phyloP scores from a whole-genome alignment of 108 stramenopile genomes.

The Aurantiochytrium sp. region DNA sequence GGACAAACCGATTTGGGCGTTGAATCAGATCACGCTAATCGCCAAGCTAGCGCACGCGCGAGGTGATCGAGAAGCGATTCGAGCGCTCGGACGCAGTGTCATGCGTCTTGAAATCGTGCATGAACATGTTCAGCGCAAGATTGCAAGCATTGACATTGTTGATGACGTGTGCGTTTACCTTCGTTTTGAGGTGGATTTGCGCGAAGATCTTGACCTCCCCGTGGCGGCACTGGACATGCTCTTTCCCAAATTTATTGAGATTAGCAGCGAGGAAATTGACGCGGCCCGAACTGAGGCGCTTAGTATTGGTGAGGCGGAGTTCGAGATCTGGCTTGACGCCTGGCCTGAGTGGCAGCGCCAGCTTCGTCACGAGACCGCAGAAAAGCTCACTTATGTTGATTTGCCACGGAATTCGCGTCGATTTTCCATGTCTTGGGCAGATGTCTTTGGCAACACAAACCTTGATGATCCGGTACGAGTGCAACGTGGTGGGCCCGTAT shows the following conservation, averaged over 20 bases:
- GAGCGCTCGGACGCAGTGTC: neutral
- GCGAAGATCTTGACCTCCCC: neutral
- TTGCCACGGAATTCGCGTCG: neutral
- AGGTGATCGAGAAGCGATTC: neutral
- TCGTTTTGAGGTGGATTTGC: neutral
- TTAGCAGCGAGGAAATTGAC: neutral
- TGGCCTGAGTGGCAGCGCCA: constrained; percentile 10
- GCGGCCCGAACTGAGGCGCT: neutral
- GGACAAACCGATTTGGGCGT: neutral
- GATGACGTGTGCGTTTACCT: neutral
- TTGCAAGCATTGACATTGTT: neutral
- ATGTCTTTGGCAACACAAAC: neutral
- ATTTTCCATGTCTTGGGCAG: neutral
- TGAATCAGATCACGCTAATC: neutral
- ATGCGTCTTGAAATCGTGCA: constrained; percentile 1
- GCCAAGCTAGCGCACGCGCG: neutral
- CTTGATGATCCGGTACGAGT: neutral
- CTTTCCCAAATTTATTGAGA: neutral
- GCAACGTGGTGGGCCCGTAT: neutral
- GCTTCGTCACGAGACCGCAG: neutral
- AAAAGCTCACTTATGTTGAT: neutral
- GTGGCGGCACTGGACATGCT: neutral
- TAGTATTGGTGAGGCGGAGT: neutral
- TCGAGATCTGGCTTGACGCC: neutral
- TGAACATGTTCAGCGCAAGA: neutral